Conservation (phyloP, 225 moss, liverwort and hornwort genomes). For the Bryum argenteum region DNA sequence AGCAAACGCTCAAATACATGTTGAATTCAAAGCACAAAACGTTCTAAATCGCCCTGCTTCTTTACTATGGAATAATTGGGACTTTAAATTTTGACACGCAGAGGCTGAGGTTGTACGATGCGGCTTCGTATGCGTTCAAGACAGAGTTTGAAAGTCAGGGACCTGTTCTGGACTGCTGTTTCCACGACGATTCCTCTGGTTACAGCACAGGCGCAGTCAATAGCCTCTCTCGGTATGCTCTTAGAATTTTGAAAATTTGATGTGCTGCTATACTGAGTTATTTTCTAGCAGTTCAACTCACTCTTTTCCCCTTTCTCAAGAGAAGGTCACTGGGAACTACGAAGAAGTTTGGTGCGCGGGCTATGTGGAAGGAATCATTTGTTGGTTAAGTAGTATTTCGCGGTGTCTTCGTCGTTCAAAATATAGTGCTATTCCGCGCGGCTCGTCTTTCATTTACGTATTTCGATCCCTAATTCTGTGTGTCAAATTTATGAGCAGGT, state of each 20-base stretch:
- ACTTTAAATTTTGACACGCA: constrained; percentile 36
- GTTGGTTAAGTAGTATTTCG: not conserved
- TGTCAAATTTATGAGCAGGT: constrained; percentile 50
- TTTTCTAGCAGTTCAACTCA: not conserved
- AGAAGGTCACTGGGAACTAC: not conserved
- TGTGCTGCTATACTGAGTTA: not conserved
- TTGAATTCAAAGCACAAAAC: not conserved
- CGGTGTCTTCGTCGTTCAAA: not conserved
- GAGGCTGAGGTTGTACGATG: constrained; percentile 92
- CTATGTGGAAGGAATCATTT: not conserved
- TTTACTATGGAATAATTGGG: not conserved
- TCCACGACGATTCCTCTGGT: constrained; percentile 84
- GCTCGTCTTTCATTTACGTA: not conserved
- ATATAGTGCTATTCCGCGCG: not conserved
- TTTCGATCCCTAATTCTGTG: constrained; percentile 5
- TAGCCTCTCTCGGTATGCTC: constrained; percentile 60
- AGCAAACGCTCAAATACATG: not conserved
- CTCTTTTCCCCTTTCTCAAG: not conserved
- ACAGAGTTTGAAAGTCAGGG: constrained; percentile 62
- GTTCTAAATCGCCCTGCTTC: not conserved
- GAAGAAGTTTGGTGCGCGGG: not conserved
- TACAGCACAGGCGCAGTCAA: constrained; percentile 75
- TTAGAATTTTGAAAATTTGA: not conserved
- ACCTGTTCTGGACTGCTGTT: constrained; percentile 88
- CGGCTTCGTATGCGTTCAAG: constrained; percentile 60